Evolutionary conservation across 768 basidiomycete genomes (phyloP).

Genomic region (Boletus fagicola): DNA sequence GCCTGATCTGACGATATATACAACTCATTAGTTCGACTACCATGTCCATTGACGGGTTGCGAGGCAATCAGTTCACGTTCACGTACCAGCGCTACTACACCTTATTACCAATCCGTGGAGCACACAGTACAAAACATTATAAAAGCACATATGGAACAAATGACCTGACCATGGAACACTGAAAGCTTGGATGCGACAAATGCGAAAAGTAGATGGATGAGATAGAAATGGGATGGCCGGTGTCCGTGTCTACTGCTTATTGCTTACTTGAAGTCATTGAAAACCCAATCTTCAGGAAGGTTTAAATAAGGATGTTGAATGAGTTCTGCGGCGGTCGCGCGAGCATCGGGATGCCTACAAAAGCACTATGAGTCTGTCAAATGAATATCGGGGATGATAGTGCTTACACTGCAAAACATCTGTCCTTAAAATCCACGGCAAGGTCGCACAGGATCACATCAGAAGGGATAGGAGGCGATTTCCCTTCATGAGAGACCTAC

Average conservation of each 20-base stretch:
- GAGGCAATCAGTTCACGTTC: slow-evolving; percentile 20
- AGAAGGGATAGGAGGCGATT: slow-evolving; percentile 85
- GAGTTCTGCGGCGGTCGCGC: slow-evolving; percentile 77
- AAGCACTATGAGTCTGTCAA: slow-evolving; percentile 1
- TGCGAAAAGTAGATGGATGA: slow-evolving; percentile 28
- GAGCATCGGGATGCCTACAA: slow-evolving; percentile 74
- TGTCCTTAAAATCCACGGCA: slow-evolving; percentile 82
- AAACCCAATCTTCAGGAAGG: slow-evolving; percentile 72
- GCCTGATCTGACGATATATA: not conserved
- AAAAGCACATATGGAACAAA: slow-evolving; percentile 33
- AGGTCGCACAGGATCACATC: slow-evolving; percentile 72
- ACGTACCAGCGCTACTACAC: slow-evolving; percentile 34
- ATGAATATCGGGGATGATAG: not conserved
- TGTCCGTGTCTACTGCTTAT: slow-evolving; percentile 18
- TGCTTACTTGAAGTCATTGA: slow-evolving; percentile 49
- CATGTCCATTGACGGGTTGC: not conserved
- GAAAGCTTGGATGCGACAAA: slow-evolving; percentile 23
- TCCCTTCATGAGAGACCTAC: slow-evolving; percentile 81
- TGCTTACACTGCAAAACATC: slow-evolving; percentile 86
- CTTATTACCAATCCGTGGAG: slow-evolving; percentile 27
- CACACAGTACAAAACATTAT: slow-evolving; percentile 34
- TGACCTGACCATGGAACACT: slow-evolving; percentile 14
- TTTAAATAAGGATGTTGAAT: slow-evolving; percentile 75
- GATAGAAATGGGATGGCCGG: slow-evolving; percentile 17
- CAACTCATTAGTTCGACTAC: not conserved